Evolutionary conservation across 2,329 filamentous ascomycete species (phyloP), one percentile per base, ranked within the genome.

Genomic region (Calonectria hongkongensis): DNA sequence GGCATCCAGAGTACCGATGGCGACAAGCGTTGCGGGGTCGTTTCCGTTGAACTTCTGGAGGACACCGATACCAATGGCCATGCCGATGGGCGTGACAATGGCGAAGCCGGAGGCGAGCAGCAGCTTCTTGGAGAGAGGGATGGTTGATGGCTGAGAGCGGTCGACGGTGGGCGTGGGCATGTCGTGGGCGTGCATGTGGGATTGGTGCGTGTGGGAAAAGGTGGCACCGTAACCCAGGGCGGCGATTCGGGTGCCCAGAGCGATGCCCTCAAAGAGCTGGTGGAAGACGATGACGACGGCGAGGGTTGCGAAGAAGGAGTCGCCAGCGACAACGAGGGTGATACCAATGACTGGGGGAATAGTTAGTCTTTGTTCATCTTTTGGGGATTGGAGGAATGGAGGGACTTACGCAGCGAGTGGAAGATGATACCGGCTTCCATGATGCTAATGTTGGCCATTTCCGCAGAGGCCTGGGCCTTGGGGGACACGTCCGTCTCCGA

Each of bases 31-130:
- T 3, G 87, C 85, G 2, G 88, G 88, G 74, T 94, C 89, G 76
- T 94, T 95, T 4, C 93, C 94, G 79, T 96, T 95, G 84, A 95
- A 95, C 5, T 86, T 81, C 43, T 92, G 84, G 16, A 95, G 83
- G 2, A 94, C 92, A 1, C 92, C 93, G 27, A 95, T 91, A 0
- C 94, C 94, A 65, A 96, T 95, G 0, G 91, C 93, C 94, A 96
- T 96, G 5, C 94, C 94, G 25, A 95, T 84, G 0, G 94, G 94
- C 0, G 94, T 95, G 64, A 94, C 91, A 28, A 95, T 82, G 0
- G 93, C 89, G 78, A 95, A 96, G 0, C 88, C 87, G 1, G 83
- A 74, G 0, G 89, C 93, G 83, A 95, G 91, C 12, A 90, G 66
- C 5, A 91, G 83, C 80, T 95, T 93, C 73, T 86, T 86, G 71